A percentile compares a stretch with the other conserved stretches of the same genome.
Evolutionary conservation across 768 basidiomycete genomes (phyloP).

Genomic region (Trametes cingulata): DNA sequence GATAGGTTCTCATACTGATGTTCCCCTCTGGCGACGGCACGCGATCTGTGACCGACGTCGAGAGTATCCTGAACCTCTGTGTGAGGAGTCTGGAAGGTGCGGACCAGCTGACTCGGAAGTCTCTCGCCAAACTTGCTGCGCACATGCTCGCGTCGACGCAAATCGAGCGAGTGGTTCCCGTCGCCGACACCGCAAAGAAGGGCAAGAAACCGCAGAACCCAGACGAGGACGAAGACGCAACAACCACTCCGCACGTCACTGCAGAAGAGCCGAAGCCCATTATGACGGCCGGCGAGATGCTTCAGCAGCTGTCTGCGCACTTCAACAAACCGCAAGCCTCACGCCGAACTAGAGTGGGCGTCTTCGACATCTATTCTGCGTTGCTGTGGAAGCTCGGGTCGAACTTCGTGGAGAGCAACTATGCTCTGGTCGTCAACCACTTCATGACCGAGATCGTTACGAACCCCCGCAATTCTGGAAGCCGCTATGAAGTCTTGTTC

Average conservation of each 20-base stretch:
- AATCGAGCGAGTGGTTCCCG: constrained; percentile 52
- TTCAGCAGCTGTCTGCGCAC: constrained; percentile 71
- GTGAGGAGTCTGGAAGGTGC: constrained; percentile 76
- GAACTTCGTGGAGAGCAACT: constrained; percentile 80
- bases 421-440: constrained; percentile 75
- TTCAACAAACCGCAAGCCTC: constrained; percentile 75
- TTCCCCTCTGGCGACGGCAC: constrained; percentile 58
- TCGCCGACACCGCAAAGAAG: constrained; percentile 54
- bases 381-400: constrained; percentile 75
- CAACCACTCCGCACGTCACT: constrained; percentile 46
- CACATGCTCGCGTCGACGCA: constrained; percentile 86
- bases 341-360: constrained; percentile 75
- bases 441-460: constrained; percentile 77
- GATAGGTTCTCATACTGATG: constrained; percentile 55
- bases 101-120: constrained; percentile 81
- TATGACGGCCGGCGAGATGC: constrained; percentile 76
- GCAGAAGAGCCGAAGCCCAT: constrained; percentile 62
- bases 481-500: constrained; percentile 74
- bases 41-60: constrained; percentile 70
- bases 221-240: constrained; percentile 57
- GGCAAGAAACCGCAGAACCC: constrained; percentile 51
- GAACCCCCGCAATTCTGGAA: constrained; percentile 50
- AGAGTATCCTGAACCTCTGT: constrained; percentile 66
- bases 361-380: constrained; percentile 87
- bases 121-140: constrained; percentile 78